Base-by-base conservation (phyloP, 2,329 filamentous ascomycete genomes). In the Rhytidhysteron rufulum region DNA sequence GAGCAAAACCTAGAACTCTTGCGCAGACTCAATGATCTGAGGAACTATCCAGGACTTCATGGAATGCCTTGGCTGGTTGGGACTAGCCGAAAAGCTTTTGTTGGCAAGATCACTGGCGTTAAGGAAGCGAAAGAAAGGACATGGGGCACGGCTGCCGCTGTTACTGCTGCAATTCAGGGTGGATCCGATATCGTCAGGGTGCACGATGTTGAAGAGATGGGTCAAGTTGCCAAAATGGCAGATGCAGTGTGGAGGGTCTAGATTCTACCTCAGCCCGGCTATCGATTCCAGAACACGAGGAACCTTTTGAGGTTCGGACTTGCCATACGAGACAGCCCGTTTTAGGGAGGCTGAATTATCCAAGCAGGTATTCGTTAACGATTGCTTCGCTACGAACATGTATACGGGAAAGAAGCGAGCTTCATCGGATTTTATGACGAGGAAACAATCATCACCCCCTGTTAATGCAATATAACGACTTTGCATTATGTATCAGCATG, bases 101-200 rank as follows among this genome's bases (percentile, higher is more conserved):
- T 98, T 40, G 91, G 91, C 2, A 76, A 75, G 50, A 75, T 95
- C 22, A 95, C 90, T 0, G 87, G 85, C 0, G 86, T 89, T 1
- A 66, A 78, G 44, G 78, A 82, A 51, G 79, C 89, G 1, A 75
- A 73, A 45, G 79, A 89, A 52, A 77, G 91, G 46, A 74, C 77
- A 7, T 93, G 83, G 81, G 93, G 93, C 9, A 97, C 93, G 3
- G 90, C 89, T 9, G 88, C 87, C 9, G 87, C 89, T 0, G 86
- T 97, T 7, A 84, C 86, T 3, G 88, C 89, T 5, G 88, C 89
- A 33, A 77, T 98, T 21, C 80, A 85, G 45, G 88, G 88, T 5
- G 93, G 93, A 3, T 90, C 90, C 18, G 90, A 97, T 70, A 82
- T 98, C 43, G 83, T 97, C 33, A 77, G 93, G 37, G 89, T 98